Percentiles rank a stretch among this genome's conserved stretches.
phyloP scores from a whole-genome alignment of 495 filamentous ascomycete species.

The Talaromyces stipitatus region DNA sequence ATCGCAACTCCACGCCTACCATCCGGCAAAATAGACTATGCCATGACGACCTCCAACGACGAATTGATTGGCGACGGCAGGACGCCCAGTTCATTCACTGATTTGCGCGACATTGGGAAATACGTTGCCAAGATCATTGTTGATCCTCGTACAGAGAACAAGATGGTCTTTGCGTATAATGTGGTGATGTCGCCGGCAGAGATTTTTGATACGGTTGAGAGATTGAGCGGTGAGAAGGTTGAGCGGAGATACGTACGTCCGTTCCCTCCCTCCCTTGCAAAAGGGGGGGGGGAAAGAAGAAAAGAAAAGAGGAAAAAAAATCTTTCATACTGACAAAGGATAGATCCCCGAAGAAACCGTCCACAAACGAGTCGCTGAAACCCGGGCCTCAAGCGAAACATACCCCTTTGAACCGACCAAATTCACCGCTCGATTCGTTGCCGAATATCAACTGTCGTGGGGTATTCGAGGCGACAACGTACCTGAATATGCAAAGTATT shows the following conservation, averaged over 20 bases:
- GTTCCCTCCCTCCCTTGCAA: slow-evolving; percentile 4
- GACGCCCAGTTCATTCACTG: slow-evolving; percentile 38
- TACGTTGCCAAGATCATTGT: slow-evolving; percentile 48
- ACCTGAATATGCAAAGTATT: slow-evolving; percentile 48
- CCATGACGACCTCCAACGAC: slow-evolving; percentile 34
- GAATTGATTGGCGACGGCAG: slow-evolving; percentile 46
- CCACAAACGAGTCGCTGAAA: slow-evolving; percentile 30
- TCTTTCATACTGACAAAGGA: not conserved
- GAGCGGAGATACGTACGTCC: slow-evolving; percentile 42
- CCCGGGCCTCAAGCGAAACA: slow-evolving; percentile 39
- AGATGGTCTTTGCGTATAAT: slow-evolving; percentile 47
- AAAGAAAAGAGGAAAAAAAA: not conserved
- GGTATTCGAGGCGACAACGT: slow-evolving; percentile 50
- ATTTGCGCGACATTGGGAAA: slow-evolving; percentile 47
- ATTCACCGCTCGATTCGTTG: slow-evolving; percentile 31
- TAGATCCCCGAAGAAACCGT: slow-evolving; percentile 38
- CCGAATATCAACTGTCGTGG: slow-evolving; percentile 46
- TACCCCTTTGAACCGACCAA: slow-evolving; percentile 40
- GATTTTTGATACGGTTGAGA: slow-evolving; percentile 42
- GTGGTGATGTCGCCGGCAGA: slow-evolving; percentile 41
- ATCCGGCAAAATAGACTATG: slow-evolving; percentile 48
- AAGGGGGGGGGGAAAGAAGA: too few relatives aligned
- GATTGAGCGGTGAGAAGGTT: slow-evolving; percentile 46
- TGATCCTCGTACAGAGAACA: slow-evolving; percentile 51
- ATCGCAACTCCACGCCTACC: slow-evolving; percentile 40